Conservation (phyloP, 495 filamentous ascomycete species). For the Ascobolus immersus region DNA sequence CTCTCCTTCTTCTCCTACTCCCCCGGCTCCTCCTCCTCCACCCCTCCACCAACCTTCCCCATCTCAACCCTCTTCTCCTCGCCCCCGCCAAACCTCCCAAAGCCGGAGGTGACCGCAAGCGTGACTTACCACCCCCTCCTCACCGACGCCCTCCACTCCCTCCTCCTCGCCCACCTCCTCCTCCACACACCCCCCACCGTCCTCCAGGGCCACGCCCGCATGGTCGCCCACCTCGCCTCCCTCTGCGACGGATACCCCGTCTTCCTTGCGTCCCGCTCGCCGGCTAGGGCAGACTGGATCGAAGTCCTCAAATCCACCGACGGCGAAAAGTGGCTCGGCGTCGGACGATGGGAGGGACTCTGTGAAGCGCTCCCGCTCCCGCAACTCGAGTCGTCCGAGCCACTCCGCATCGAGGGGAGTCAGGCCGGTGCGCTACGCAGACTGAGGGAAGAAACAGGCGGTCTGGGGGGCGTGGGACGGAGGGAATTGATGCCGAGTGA, state of each 20-base stretch:
- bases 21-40: conserved; percentile 30
- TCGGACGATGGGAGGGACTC: conserved; percentile 42
- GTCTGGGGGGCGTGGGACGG: conserved; percentile 38
- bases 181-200: conserved; percentile 50
- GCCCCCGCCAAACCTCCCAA: conserved; percentile 29
- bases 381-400: conserved; percentile 10
- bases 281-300: conserved; percentile 52
- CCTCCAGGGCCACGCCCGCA: conserved; percentile 48
- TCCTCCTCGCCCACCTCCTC: conserved; percentile 45
- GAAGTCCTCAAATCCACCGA: conserved; percentile 38
- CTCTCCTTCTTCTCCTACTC: conserved; percentile 52
- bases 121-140: conserved; percentile 58
- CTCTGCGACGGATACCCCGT: conserved; percentile 56
- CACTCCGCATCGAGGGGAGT: conserved; percentile 2
- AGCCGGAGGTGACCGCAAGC: conserved; percentile 29
- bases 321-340: conserved; percentile 37
- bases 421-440: conserved; percentile 11
- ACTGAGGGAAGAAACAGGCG: conserved; percentile 31
- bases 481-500: conserved; percentile 32
- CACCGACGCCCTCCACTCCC: conserved; percentile 45
- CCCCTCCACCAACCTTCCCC: conserved; percentile 18
- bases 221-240: conserved; percentile 46
- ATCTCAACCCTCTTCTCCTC: conserved; percentile 31
- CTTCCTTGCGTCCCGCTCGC: conserved; percentile 46
- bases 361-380: conserved; percentile 42